Evolutionary conservation across 1,284 basidiomycete species (phyloP), one percentile per base, ranked within the genome.

Genomic region (Fistulinella cinereoalba): DNA sequence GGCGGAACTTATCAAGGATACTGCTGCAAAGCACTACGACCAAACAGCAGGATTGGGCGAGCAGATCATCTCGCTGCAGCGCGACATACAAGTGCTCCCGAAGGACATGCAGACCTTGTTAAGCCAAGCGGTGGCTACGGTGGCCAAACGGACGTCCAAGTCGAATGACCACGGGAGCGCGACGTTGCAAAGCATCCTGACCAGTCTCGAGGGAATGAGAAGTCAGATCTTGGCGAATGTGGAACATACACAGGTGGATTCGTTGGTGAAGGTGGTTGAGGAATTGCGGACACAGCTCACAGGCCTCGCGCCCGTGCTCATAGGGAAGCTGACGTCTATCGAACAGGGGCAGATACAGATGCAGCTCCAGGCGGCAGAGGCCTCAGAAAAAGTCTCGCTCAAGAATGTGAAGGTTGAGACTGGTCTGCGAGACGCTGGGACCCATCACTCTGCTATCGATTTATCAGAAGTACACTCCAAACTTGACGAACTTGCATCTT

Each of bases 1-100:
- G 16, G 57, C 59, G 16, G 65, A 72, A 37, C 55, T 69, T 11
- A 63, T 73, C 51, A 71, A 69, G 42, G 66, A 68, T 16, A 67
- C 66, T 33, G 61, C 67, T 25, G 60, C 64, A 24, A 66, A 70
- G 32, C 67, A 70, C 45, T 63, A 64, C 21, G 67, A 67, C 44
- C 66, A 67, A 42, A 64, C 69, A 8, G 62, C 59, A 6, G 65
- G 64, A 10, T 41, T 73, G 6, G 59, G 60, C 15, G 62, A 68
- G 44, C 70, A 68, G 37, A 56, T 75, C 13, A 53, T 61, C 15
- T 60, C 64, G 9, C 57, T 75, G 23, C 71, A 73, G 37, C 55
- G 56, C 23, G 68, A 73, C 37, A 54, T 74, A 21, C 62, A 68
- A 23, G 50, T 53, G 24, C 49, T 68, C 38, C 54, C 65, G 34